Conservation (phyloP, 2,329 filamentous ascomycete species). For the Pezizomycotina sp. region DNA sequence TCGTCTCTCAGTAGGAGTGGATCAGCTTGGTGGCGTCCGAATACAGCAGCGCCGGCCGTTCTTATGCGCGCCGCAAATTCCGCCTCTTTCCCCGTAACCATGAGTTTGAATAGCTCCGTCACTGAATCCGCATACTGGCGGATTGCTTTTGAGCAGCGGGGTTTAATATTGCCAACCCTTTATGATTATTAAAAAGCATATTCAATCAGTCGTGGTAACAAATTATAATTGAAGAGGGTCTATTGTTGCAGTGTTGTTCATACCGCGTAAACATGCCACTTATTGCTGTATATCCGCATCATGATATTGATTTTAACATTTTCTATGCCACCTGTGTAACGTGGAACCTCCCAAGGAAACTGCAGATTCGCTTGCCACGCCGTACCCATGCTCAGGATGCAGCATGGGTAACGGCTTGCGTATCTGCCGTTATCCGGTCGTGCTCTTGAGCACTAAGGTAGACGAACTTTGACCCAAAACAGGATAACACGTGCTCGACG, state of each 20-base stretch:
- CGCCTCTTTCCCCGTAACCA: conserved; percentile 67
- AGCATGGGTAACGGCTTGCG: conserved; percentile 92
- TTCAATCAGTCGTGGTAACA: too few relatives aligned
- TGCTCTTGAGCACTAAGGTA: conserved; percentile 74
- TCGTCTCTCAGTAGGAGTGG: conserved; percentile 61
- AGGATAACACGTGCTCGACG: conserved; percentile 65
- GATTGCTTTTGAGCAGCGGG: conserved; percentile 85
- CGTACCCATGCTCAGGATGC: conserved; percentile 91
- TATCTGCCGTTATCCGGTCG: conserved; percentile 94
- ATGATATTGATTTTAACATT: conserved; percentile 99
- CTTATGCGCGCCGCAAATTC: conserved; percentile 63
- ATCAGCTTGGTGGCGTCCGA: conserved; percentile 37
- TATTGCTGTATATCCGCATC: conserved; percentile 90
- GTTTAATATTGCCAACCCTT: conserved; percentile 90
- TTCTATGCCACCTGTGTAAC: conserved; percentile 92
- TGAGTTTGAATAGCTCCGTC: conserved; percentile 88
- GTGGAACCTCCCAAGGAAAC: conserved; percentile 92
- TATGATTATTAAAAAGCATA: too few relatives aligned
- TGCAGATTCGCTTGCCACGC: conserved; percentile 91
- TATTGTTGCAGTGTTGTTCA: too few relatives aligned
- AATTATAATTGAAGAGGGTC: too few relatives aligned
- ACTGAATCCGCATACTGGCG: conserved; percentile 83
- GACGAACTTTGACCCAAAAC: conserved; percentile 71
- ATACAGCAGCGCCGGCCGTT: conserved; percentile 59
- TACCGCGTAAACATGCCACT: conserved; percentile 99